Evolutionary conservation across 208 protist species (phyloP).

Genomic region (Crithidia bombi): DNA sequence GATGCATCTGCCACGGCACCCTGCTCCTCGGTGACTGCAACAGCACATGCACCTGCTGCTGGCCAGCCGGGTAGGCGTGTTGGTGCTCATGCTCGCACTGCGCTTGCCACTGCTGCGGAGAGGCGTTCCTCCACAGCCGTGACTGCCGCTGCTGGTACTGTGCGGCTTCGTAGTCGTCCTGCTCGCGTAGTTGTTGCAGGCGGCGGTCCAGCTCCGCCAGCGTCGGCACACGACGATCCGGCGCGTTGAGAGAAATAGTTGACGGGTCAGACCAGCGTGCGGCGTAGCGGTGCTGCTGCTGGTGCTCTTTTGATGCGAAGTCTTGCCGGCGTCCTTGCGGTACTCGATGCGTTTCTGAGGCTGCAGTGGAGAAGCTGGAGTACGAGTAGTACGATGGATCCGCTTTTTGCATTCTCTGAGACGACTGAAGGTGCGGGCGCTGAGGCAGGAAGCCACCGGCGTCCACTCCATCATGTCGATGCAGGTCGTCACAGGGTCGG

Average conservation of each 20-base stretch:
- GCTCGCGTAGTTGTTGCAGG: conserved; percentile 49
- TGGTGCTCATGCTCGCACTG: conserved; percentile 21
- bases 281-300: conserved; percentile 18
- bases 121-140: background rate
- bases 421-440: conserved; percentile 4
- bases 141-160: conserved; percentile 27
- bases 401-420: background rate
- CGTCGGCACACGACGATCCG: conserved; percentile 43
- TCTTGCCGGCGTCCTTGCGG: background rate
- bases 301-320: background rate
- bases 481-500: background rate
- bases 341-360: conserved; percentile 1
- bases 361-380: conserved; percentile 4
- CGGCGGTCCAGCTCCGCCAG: conserved; percentile 57
- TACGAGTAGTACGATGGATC: conserved; percentile 6
- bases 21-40: background rate
- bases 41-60: conserved; percentile 26
- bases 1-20: background rate
- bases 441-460: background rate
- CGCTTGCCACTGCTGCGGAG: background rate
- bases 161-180: conserved; percentile 29
- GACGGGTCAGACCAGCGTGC: conserved; percentile 13
- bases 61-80: background rate
- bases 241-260: background rate
- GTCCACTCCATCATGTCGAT: background rate